Evolutionary conservation across 805 yeast species (phyloP).

Genomic region (Metschnikowia drakensbergensis): DNA sequence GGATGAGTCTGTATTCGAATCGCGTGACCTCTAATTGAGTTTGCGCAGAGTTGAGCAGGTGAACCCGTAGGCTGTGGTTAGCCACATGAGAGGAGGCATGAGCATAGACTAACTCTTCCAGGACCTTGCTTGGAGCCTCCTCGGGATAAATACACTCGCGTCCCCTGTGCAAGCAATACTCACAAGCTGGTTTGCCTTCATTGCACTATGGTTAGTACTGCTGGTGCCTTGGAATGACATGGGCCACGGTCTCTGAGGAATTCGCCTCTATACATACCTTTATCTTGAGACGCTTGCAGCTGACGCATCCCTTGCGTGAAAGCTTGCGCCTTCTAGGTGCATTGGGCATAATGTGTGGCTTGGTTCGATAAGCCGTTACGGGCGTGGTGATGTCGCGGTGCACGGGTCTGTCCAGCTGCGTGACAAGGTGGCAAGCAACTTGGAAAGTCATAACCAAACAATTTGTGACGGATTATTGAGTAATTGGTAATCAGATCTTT

Average conservation of each 20-base stretch:
- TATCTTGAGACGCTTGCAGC: conserved; percentile 30
- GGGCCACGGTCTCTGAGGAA: no score
- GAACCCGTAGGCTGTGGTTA: background rate
- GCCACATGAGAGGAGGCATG: no score
- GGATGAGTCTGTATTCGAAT: conserved; percentile 24
- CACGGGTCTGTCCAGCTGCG: background rate
- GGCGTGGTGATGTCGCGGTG: background rate
- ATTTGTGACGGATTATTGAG: no score
- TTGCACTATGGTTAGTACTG: conserved; percentile 27
- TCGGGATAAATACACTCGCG: conserved; percentile 24
- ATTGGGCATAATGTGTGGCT: background rate
- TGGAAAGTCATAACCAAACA: no score
- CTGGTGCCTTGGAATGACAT: no score
- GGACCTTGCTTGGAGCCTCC: background rate
- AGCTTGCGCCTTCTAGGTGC: conserved; percentile 1
- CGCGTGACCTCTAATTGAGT: conserved; percentile 19
- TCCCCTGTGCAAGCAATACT: conserved; percentile 29
- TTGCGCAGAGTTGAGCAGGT: conserved; percentile 17
- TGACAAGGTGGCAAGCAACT: no score
- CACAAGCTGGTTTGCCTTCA: conserved; percentile 31
- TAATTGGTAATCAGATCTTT: no score
- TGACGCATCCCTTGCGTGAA: conserved; percentile 28
- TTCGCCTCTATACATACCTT: conserved; percentile 22
- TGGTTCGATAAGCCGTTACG: background rate
- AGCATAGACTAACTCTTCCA: background rate